Percentiles rank a stretch among this genome's conserved stretches.
Evolutionary conservation across 768 basidiomycete species (phyloP).

Genomic region (Russula dissimulans): DNA sequence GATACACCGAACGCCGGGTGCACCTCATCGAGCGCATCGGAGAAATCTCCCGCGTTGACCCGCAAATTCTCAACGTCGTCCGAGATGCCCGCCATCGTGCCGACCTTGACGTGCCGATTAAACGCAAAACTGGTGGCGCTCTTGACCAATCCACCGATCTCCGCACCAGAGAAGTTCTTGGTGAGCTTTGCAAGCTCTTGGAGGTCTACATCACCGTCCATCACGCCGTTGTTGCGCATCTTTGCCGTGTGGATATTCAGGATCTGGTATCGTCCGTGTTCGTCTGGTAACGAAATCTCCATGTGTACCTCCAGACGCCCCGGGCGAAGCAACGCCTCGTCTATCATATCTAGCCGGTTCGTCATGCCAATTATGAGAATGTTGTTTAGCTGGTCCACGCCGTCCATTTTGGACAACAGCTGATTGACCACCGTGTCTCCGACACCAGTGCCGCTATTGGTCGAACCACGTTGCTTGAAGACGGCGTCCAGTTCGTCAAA

Average conservation of each 20-base stretch:
- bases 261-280: slow-evolving; percentile 86
- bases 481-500: slow-evolving; percentile 99
- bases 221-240: slow-evolving; percentile 87
- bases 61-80: slow-evolving; percentile 91
- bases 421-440: slow-evolving; percentile 99
- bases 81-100: slow-evolving; percentile 93
- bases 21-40: slow-evolving; percentile 87
- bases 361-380: slow-evolving; percentile 99
- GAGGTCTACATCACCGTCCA: slow-evolving; percentile 81
- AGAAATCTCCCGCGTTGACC: slow-evolving; percentile 79
- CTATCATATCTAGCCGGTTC: slow-evolving; percentile 96
- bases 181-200: slow-evolving; percentile 71
- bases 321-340: slow-evolving; percentile 93
- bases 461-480: slow-evolving; percentile 96
- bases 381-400: slow-evolving; percentile 97
- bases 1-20: slow-evolving; percentile 96
- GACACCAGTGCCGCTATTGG: slow-evolving; percentile 85
- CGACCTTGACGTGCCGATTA: slow-evolving; percentile 94
- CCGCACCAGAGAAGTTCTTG: slow-evolving; percentile 98
- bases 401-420: slow-evolving; percentile 99
- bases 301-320: slow-evolving; percentile 99
- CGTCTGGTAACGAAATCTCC: slow-evolving; percentile 97
- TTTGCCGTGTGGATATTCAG: slow-evolving; percentile 90
- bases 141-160: slow-evolving; percentile 92
- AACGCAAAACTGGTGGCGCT: slow-evolving; percentile 98